Evolutionary conservation across 768 basidiomycete species (phyloP), one percentile per base, ranked within the genome.

Genomic region (Leccinellum albellum): DNA sequence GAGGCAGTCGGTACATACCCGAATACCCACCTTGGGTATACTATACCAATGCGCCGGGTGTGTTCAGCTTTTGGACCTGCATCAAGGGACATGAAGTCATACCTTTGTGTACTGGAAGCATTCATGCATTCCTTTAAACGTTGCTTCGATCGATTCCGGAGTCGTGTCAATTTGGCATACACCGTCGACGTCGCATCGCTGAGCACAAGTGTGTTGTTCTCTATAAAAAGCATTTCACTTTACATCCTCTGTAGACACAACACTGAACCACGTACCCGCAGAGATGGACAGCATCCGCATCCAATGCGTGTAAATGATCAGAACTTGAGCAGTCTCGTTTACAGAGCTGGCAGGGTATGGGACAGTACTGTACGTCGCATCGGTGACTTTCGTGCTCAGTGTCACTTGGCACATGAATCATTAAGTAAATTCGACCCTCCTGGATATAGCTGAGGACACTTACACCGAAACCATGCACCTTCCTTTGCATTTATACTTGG

Each of bases 21-120:
- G 50, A 32, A 1, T 20, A n/a, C 37, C 49, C 31, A 81, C 81
- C 78, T 75, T 84, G 84, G 0, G 76, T 74, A 62, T 85, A 84
- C 82, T 84, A 37, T n/a, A 28, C 9, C 12, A 35, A 49, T 50
- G 45, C 10, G 47, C 21, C 14, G n/a, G 26, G 26, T 51, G 10
- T 1, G 15, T 29, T 49, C 17, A 33, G 20, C 7, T 8, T 12
- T 32, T 17, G 6, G 53, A 51, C 15, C 23, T 20, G 13, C 6
- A 24, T 26, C 12, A 51, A 20, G 17, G 17, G 12, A 31, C 31
- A 8, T 9, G 40, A 28, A 33, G 20, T 51, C 54, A 33, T 48
- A 82, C 85, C 77, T 80, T 87, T 1, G 85, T 86, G 55, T 83
- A 87, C 60, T 82, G 78, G 68, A 84, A 86, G 3, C 76, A 81